Percentiles rank a stretch among this genome's conserved stretches.
Evolutionary conservation across 768 basidiomycete genomes (phyloP).

Genomic region (Fomitopsis serialis): DNA sequence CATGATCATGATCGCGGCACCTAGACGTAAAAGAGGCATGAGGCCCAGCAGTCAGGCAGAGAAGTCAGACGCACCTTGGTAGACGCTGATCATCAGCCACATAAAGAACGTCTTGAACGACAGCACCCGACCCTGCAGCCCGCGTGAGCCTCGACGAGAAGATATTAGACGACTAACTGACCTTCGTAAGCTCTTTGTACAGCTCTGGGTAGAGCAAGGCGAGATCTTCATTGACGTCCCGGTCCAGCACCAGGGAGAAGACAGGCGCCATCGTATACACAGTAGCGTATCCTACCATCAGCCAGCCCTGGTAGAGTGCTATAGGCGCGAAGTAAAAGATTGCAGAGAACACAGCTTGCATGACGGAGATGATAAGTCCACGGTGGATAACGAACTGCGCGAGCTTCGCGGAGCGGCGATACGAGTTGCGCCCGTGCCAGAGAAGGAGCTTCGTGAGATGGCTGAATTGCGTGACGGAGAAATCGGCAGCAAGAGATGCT

Average conservation of each 20-base stretch:
- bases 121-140: conserved; percentile 77
- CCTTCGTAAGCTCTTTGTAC: conserved; percentile 97
- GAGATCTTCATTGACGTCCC: conserved; percentile 92
- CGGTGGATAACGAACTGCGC: conserved; percentile 99
- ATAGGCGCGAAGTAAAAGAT: conserved; percentile 96
- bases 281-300: conserved; percentile 95
- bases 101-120: conserved; percentile 98
- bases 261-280: conserved; percentile 98
- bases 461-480: conserved; percentile 96
- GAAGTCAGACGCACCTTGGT: conserved; percentile 64
- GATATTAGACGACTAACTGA: conserved; percentile 23
- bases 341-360: conserved; percentile 94
- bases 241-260: conserved; percentile 93
- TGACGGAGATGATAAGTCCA: conserved; percentile 93
- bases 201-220: conserved; percentile 95
- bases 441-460: conserved; percentile 91
- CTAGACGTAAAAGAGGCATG: conserved; percentile 30
- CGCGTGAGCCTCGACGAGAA: background rate
- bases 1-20: conserved; percentile 98
- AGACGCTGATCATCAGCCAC: conserved; percentile 96
- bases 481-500: conserved; percentile 97
- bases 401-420: conserved; percentile 95
- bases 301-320: conserved; percentile 95
- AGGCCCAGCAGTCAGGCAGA: conserved; percentile 1
- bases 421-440: conserved; percentile 99